Base-by-base conservation (phyloP, 2,329 filamentous ascomycete genomes). In the Stagonosporopsis chrysanthemi region DNA sequence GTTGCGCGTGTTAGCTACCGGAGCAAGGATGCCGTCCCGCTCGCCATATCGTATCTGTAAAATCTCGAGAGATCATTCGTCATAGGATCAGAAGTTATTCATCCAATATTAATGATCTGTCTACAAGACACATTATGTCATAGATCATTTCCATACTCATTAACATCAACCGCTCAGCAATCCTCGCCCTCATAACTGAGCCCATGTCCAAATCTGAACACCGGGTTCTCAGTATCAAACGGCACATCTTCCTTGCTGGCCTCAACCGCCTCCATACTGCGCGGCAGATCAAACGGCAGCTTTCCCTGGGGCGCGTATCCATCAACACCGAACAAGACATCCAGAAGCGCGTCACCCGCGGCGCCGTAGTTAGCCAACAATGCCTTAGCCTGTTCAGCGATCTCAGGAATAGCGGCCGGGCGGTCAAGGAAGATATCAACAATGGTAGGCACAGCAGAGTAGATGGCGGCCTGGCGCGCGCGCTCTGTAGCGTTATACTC, bases 271-370 rank as follows among this genome's bases (percentile, higher is more conserved):
- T 69, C 73, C 60, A 77, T 75, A 6, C 78, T 81, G 11, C 77
- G 63, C 0, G 82, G 81, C 31, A 84, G 51, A 63, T 83, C 81
- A 64, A 82, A 82, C 0, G 80, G 81, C 55, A 83, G 57, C 65
- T 71, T 77, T 0, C 81, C 81, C 52, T 76, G 63, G 0, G 81
- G 81, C 12, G 65, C 63, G 7, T 70, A 73, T 1, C 68, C 71
- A 36, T 75, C 68, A 7, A 72, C 61, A 0, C 72, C 73, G 51
- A 82, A 77, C 1, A 81, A 57, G 0, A 82, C 70, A 54, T 82
- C 80, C 4, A 83, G 59, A 52, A 81, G 80, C 0, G 79, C 80
- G 0, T 79, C 75, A 0, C 69, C 65, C 15, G 74, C 71, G 31
- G 75, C 77, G 0, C 79, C 79, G 48, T 74, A 81, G 59, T 74